A percentile compares a stretch with the other conserved stretches of the same genome.
These are phyloP conservation scores for Neonothopanus nambi DNA, from an alignment of 1,284 basidiomycete genomes.

Conservation along the genomic window DNA sequence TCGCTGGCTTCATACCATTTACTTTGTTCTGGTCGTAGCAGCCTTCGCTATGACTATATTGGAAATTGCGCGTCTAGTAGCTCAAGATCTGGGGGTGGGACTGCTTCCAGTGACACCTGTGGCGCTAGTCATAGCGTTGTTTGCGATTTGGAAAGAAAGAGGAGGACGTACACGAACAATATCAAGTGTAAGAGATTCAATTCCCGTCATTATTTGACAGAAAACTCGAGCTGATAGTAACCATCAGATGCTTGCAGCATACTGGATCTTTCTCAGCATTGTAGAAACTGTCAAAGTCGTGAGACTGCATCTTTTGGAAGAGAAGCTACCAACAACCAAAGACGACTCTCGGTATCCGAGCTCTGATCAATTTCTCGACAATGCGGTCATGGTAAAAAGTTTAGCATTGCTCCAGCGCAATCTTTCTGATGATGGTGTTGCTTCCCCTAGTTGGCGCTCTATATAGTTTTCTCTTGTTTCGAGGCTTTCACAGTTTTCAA, in stretches of 20 bases:
- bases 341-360: slow-evolving; percentile 24
- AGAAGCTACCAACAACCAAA: slow-evolving; percentile 19
- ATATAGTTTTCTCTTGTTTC: neutral
- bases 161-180: slow-evolving; percentile 19
- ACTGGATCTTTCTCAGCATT: slow-evolving; percentile 24
- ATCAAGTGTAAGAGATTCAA: slow-evolving; percentile 19
- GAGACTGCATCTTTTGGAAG: slow-evolving; percentile 22
- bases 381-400: slow-evolving; percentile 25
- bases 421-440: neutral
- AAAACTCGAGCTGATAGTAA: neutral
- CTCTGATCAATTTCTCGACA: slow-evolving; percentile 27
- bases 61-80: slow-evolving; percentile 25
- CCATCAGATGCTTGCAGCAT: slow-evolving; percentile 22
- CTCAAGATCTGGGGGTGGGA: slow-evolving; percentile 26
- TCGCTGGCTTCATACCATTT: slow-evolving; percentile 25
- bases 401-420: too few relatives aligned
- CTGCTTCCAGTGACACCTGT: slow-evolving; percentile 24
- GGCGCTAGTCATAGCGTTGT: slow-evolving; percentile 19
- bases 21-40: slow-evolving; percentile 23
- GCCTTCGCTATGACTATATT: slow-evolving; percentile 26
- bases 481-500: neutral
- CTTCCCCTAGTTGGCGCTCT: neutral
- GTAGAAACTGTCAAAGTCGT: slow-evolving; percentile 23
- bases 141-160: slow-evolving; percentile 22
- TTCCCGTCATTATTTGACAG: neutral